phyloP scores from a whole-genome alignment of 1,284 basidiomycete species.

The Ceratobasidium sp. region DNA sequence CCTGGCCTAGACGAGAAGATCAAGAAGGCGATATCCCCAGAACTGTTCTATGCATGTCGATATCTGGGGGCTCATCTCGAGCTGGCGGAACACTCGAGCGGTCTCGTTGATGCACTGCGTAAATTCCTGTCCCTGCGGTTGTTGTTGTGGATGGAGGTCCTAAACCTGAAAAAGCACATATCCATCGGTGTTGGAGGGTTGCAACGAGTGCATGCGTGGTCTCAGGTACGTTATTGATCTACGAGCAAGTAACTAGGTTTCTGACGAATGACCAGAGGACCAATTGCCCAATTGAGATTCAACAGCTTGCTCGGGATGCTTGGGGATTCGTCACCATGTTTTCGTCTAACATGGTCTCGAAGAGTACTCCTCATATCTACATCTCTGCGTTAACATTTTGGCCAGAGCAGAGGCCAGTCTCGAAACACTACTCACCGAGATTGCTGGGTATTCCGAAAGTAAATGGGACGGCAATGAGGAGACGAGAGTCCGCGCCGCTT shows the following conservation, averaged over 20 bases:
- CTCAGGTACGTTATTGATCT: neutral
- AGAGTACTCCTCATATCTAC: slow-evolving; percentile 49
- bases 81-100: neutral
- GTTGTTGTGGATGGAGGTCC: slow-evolving; percentile 33
- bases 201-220: neutral
- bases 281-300: neutral
- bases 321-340: slow-evolving; percentile 40
- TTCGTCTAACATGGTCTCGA: slow-evolving; percentile 1
- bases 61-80: slow-evolving; percentile 10
- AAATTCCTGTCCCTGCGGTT: slow-evolving; percentile 5
- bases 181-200: neutral
- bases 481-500: no score
- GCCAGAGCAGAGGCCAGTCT: slow-evolving; percentile 15
- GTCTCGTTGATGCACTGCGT: neutral
- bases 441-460: neutral
- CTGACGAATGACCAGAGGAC: neutral
- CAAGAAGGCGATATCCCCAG: neutral
- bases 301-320: slow-evolving; percentile 31
- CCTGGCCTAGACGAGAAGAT: neutral
- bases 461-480: neutral
- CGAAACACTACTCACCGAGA: neutral
- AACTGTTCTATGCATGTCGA: slow-evolving; percentile 18
- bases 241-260: neutral
- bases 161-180: slow-evolving; percentile 13
- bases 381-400: slow-evolving; percentile 47